Evolutionary conservation across 805 yeast genomes (phyloP).

Genomic region (Wickerhamomyces ciferrii): DNA sequence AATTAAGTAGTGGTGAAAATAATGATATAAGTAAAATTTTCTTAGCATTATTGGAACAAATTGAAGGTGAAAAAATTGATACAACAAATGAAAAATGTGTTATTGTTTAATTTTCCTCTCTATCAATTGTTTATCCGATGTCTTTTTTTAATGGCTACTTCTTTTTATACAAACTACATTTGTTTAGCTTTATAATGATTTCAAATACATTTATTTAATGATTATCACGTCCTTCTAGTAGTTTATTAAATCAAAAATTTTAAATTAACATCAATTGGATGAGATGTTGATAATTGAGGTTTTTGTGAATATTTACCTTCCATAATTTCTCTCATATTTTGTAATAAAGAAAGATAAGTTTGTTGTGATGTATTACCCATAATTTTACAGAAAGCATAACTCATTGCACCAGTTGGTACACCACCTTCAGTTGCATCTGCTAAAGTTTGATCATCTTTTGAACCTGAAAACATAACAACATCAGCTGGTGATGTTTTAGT

Average conservation of each 20-base stretch:
- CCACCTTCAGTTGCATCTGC: constrained; percentile 80
- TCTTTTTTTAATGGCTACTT: too few relatives aligned
- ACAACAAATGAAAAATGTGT: constrained; percentile 44
- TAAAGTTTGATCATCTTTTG: constrained; percentile 78
- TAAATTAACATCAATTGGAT: constrained; percentile 65
- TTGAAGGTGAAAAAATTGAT: constrained; percentile 60
- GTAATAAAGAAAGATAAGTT: constrained; percentile 62
- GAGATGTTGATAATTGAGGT: constrained; percentile 78
- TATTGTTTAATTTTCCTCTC: constrained; percentile 27
- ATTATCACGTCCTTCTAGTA: not conserved
- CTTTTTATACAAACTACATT: too few relatives aligned
- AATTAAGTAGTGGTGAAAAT: constrained; percentile 71
- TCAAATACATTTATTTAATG: not conserved
- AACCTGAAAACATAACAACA: constrained; percentile 71
- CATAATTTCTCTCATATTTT: constrained; percentile 63
- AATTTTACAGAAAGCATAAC: constrained; percentile 69
- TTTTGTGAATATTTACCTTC: constrained; percentile 67
- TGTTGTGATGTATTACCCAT: constrained; percentile 57
- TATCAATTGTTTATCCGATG: not conserved
- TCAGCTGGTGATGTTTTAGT: constrained; percentile 72
- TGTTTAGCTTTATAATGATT: too few relatives aligned
- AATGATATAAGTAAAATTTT: constrained; percentile 63
- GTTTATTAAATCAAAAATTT: constrained; percentile 35
- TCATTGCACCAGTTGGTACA: constrained; percentile 77
- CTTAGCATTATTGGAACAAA: constrained; percentile 51